These are phyloP conservation scores for Tolypocladium capitatum DNA, from an alignment of 2,329 filamentous ascomycete genomes.

Conservation along the genomic window DNA sequence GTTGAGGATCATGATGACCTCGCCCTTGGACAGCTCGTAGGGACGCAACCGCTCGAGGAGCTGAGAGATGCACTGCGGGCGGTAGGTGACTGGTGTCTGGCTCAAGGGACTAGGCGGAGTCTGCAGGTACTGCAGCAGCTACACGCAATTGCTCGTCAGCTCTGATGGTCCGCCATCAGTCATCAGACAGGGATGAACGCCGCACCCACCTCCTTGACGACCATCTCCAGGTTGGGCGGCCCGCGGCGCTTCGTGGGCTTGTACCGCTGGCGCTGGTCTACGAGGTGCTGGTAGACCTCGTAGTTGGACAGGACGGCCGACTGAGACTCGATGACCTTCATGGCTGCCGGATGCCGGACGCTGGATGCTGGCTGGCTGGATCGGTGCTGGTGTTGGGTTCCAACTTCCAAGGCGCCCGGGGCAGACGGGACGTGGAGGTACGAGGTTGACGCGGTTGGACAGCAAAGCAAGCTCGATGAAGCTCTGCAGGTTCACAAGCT, in stretches of 20 bases:
- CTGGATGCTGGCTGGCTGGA: neutral
- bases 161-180: neutral
- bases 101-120: conserved; percentile 42
- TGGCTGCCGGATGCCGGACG: too few species aligned
- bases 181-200: neutral
- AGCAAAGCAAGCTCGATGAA: neutral
- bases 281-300: conserved; percentile 56
- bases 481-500: neutral
- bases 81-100: conserved; percentile 40
- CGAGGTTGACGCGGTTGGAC: neutral
- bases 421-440: neutral
- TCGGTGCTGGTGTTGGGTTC: neutral
- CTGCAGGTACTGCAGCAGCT: conserved; percentile 50
- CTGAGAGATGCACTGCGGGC: conserved; percentile 32
- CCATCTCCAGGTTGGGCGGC: conserved; percentile 44
- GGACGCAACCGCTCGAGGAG: conserved; percentile 42
- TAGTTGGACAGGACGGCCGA: conserved; percentile 58
- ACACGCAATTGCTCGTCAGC: conserved; percentile 1
- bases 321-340: conserved; percentile 62
- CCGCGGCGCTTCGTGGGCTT: conserved; percentile 36
- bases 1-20: conserved; percentile 56
- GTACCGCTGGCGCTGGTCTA: conserved; percentile 39
- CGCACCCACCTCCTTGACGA: conserved; percentile 51
- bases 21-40: conserved; percentile 52
- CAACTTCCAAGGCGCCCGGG: neutral